Evolutionary conservation across 2,329 filamentous ascomycete genomes (phyloP), one percentile per base, ranked within the genome.

Genomic region (Kalmusia sp.): DNA sequence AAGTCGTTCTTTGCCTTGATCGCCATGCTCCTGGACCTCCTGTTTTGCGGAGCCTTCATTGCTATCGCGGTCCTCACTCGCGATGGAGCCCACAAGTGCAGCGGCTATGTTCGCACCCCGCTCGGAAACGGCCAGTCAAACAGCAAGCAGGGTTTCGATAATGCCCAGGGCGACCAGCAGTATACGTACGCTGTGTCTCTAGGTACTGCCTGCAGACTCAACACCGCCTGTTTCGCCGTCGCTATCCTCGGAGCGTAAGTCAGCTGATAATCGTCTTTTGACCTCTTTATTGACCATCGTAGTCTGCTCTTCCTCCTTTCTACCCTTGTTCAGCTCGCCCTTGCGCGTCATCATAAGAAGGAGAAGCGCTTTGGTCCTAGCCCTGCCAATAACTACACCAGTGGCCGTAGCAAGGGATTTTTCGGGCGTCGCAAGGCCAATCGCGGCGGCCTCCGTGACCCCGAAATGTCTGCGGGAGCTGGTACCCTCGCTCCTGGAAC

Each of bases 1-100:
- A 82, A 89, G 55, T 80, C 82, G 4, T 80, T 93, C 73, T 88
- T 92, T 54, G 89, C 90, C 3, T 81, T 88, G 67, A 59, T 95
- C 49, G 90, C 85, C 58, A 85, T 96, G 58, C 56, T 93, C 21
- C 80, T 97, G 41, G 91, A 97, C 68, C 65, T 95, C 48, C 83
- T 83, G 65, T 96, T 96, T 74, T 77, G 86, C 47, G 91, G 84
- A 34, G 86, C 81, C 53, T 95, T 95, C 79, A 84, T 96, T 68
- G 96, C 92, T 68, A 84, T 97, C 54, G 91, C 92, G 1, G 80
- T 88, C 43, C 81, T 91, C 58, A 93, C 90, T 54, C 84, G 89
- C 31, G 76, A 84, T 51, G 92, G 92, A 31, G 84, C 85, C 0
- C 75, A 82, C 55, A 83, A 77, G 44, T 97, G 93, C 79, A 80